Evolutionary conservation across 305 asterid genomes (phyloP), one percentile per base, ranked within the genome.

Genomic region (Striga hermonthica): DNA sequence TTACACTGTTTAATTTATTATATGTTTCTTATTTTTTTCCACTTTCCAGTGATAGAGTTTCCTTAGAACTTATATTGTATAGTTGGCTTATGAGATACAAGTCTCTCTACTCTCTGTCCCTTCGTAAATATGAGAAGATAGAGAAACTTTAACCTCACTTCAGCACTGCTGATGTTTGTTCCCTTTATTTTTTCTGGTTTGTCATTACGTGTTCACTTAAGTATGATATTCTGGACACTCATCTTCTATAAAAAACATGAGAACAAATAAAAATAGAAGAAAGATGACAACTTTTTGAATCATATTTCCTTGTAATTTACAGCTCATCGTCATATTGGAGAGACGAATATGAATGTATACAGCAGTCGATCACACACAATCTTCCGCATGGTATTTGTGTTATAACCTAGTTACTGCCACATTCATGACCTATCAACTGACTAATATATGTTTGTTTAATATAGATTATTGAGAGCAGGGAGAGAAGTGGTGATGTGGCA

Each of bases 311-410:
- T 70, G 34, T 70, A 36, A 62, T 76, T 72, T 79, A 59, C 84
- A 92, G 98, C 91, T 73, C 97, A 87, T 79, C 97, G 98, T 57
- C 98, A 89, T 71, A 84, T 88, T 74, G 98, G 98, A 60, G 98
- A 92, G 83, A 92, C 98, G 28, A 92, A 89, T 80, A 92, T 92
- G 98, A 92, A 92, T 73, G 72, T 85, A 50, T 83, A 92, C 70
- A 92, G 98, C 71, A 92, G 96, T 74, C 84, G 98, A 75, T 92
- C 98, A 0, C 98, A 92, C 78, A 89, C 97, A 73, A 92, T 92
- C 72, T 92, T 92, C 69, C 90, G 97, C 75, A 92, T 92, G 98
- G 98, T 92, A 79, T 69, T 84, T 54, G 36, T 52, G 40, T 36
- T 38, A 10, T 36, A 39, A 60, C 68, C 28, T 57, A 61, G 66